Evolutionary conservation across 139 green algal genomes (phyloP), one percentile per base, ranked within the genome.

Genomic region (Micractinium conductrix): DNA sequence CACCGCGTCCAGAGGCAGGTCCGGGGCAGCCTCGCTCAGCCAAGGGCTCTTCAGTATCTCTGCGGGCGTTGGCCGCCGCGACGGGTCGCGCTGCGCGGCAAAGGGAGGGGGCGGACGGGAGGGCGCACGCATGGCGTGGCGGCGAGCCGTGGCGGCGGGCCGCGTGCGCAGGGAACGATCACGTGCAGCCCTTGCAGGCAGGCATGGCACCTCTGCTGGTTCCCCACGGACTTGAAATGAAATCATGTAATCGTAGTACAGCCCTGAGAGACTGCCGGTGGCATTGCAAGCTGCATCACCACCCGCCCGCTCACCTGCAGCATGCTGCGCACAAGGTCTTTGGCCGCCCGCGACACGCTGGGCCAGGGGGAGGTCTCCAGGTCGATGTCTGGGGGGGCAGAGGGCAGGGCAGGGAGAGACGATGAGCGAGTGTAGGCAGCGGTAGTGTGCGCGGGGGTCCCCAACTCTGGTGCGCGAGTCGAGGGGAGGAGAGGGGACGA

Each of bases 241-340:
- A 35, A 40, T 22, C 40, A 33, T 9, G 58, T 9, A 33, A 19
- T 67, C 30, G 21, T 67, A n/a, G 58, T 67, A 33, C 9, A 33
- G 5, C 17, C 4, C 4, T 14, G 4, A 69, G 37, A 58, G 48
- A 58, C 48, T 24, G n/a, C n/a, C n/a, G n/a, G n/a, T n/a, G n/a
- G n/a, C n/a, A n/a, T n/a, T n/a, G n/a, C n/a, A n/a, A n/a, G n/a
- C n/a, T n/a, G n/a, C n/a, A n/a, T n/a, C n/a, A n/a, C 10, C 10
- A 65, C 16, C 19, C 65, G 8, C 7, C 10, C 37, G 37, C 50
- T 4, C 76, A 82, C 76, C 76, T 85, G 80, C 67, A 93, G 81
- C 84, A 93, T 86, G 40, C 62, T 68, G 5, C 40, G 74, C 62
- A 93, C 87, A 22, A 91, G 84, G 74, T 91, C 89, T 74, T 93